phyloP scores from a whole-genome alignment of 768 basidiomycete genomes.

The Cystobasidium tubakii region DNA sequence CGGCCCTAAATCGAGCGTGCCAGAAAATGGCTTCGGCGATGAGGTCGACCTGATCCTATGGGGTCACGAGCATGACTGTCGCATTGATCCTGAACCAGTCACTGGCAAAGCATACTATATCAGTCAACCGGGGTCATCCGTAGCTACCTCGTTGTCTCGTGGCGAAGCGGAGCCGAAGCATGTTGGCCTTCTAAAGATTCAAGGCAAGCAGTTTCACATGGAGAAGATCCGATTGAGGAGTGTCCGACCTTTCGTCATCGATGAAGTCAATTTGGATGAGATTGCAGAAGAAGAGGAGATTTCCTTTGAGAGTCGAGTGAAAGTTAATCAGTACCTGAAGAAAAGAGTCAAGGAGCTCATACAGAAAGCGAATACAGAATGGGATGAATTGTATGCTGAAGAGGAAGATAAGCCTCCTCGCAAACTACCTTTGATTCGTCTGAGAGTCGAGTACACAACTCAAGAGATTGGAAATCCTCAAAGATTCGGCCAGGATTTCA shows the following conservation, averaged over 20 bases:
- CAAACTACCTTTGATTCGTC: conserved; percentile 59
- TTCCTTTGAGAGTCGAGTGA: conserved; percentile 72
- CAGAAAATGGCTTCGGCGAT: conserved; percentile 96
- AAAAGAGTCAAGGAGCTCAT: conserved; percentile 70
- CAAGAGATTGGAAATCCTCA: conserved; percentile 85
- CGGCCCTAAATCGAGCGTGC: conserved; percentile 87
- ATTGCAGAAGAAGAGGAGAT: conserved; percentile 70
- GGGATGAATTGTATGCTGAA: conserved; percentile 68
- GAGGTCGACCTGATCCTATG: conserved; percentile 87
- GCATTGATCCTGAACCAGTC: conserved; percentile 81
- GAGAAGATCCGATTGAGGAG: conserved; percentile 80
- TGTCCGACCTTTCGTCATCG: conserved; percentile 87
- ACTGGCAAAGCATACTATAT: conserved; percentile 87
- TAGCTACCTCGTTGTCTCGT: conserved; percentile 88
- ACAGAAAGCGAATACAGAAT: conserved; percentile 65
- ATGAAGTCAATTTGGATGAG: conserved; percentile 69
- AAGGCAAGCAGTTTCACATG: conserved; percentile 78
- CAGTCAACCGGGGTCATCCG: conserved; percentile 86
- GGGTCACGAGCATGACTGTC: conserved; percentile 99
- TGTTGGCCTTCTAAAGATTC: conserved; percentile 79
- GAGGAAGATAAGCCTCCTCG: conserved; percentile 52
- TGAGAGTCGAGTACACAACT: conserved; percentile 38
- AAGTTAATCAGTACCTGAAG: conserved; percentile 74
- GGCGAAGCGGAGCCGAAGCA: conserved; percentile 94
- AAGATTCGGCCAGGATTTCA: conserved; percentile 92